phyloP scores from a whole-genome alignment of 495 filamentous ascomycete species.

The Pseudoneurospora amorphoporcata region DNA sequence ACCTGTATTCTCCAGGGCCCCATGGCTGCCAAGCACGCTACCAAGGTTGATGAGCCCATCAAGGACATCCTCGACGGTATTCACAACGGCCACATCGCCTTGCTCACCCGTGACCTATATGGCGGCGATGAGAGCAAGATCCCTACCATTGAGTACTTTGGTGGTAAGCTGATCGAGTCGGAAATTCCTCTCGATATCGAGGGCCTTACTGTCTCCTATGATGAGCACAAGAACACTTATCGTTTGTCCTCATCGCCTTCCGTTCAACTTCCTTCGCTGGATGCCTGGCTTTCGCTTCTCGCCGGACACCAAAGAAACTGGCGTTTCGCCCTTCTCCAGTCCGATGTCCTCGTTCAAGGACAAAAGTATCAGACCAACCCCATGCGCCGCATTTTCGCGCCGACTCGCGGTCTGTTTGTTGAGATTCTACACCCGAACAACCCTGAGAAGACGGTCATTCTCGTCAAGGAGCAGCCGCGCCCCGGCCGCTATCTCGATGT shows the following conservation, averaged over 20 bases:
- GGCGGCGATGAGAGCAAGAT: constrained; percentile 58
- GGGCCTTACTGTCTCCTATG: constrained; percentile 66
- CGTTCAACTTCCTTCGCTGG: constrained; percentile 60
- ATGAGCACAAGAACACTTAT: constrained; percentile 66
- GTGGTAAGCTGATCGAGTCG: constrained; percentile 62
- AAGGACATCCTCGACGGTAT: constrained; percentile 87
- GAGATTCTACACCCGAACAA: constrained; percentile 75
- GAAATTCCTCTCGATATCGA: constrained; percentile 58
- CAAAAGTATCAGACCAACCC: constrained; percentile 96
- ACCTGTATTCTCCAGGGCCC: constrained; percentile 95
- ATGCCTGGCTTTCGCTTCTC: constrained; percentile 78
- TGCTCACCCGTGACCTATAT: constrained; percentile 73
- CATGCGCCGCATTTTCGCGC: constrained; percentile 80
- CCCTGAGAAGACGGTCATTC: constrained; percentile 67
- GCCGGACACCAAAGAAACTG: constrained; percentile 80
- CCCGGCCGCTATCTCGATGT: constrained; percentile 64
- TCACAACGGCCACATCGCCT: constrained; percentile 74
- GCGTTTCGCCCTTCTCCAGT: constrained; percentile 95
- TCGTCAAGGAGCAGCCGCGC: constrained; percentile 55
- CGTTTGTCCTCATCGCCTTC: constrained; percentile 61
- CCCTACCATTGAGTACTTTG: constrained; percentile 88
- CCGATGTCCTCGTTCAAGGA: constrained; percentile 88
- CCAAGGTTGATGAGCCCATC: constrained; percentile 78
- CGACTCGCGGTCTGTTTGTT: constrained; percentile 74
- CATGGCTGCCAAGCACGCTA: constrained; percentile 85